Percentiles rank a stretch among this genome's conserved stretches.
phyloP scores from a whole-genome alignment of 2,329 filamentous ascomycete species.

The Akanthomyces dipterigenus region DNA sequence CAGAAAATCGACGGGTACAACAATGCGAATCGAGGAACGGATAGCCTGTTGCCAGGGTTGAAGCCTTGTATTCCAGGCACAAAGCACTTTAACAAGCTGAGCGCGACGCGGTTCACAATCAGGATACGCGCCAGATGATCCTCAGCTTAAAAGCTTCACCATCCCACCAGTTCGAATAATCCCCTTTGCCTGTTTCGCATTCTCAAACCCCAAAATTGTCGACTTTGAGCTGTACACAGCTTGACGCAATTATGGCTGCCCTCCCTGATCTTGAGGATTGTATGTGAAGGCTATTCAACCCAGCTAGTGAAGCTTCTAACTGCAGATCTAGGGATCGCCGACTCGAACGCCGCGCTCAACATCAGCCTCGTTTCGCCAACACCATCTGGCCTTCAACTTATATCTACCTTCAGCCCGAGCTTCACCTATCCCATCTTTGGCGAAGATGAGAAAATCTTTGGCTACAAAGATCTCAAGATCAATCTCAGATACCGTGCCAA shows the following conservation, averaged over 20 bases:
- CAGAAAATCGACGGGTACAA: no score
- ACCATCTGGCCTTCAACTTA: conserved; percentile 43
- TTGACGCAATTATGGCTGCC: conserved; percentile 22
- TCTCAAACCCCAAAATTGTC: neutral
- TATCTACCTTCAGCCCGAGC: conserved; percentile 69
- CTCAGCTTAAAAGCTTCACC: neutral
- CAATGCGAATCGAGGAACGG: no score
- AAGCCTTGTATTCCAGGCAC: neutral
- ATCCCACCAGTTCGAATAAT: neutral
- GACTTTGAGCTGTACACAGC: neutral
- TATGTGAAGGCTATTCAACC: conserved; percentile 17
- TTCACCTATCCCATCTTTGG: conserved; percentile 92
- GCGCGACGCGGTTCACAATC: neutral
- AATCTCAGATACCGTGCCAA: conserved; percentile 59
- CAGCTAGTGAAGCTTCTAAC: conserved; percentile 15
- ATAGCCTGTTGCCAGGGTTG: neutral
- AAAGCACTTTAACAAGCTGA: conserved; percentile 1
- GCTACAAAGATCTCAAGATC: conserved; percentile 76
- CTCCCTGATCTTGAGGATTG: conserved; percentile 28
- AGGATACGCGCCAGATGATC: neutral
- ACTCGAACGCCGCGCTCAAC: conserved; percentile 55
- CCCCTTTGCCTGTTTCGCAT: neutral
- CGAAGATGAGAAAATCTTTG: conserved; percentile 86
- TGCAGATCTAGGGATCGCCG: conserved; percentile 44
- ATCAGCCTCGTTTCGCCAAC: conserved; percentile 52